Conservation (phyloP, 345 rosid genomes). For the Salix brachista region DNA sequence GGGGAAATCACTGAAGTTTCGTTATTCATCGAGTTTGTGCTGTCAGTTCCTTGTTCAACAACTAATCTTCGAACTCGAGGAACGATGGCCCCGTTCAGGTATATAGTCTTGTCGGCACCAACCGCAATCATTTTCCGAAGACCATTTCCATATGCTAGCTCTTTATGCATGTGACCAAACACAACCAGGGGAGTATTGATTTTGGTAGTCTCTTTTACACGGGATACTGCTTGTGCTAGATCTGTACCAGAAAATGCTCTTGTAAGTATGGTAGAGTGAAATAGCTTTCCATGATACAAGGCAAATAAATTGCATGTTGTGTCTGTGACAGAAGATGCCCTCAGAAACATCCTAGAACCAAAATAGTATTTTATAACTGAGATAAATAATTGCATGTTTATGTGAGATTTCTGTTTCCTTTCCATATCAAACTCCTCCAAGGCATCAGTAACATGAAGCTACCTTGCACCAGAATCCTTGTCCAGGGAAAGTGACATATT, state of each 20-base stretch:
- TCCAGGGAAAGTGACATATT: background rate
- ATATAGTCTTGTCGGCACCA: conserved; percentile 48
- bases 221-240: conserved; percentile 65
- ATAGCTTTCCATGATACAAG: background rate
- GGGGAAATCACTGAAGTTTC: conserved; percentile 10
- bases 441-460: background rate
- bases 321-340: conserved; percentile 40
- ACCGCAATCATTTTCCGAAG: conserved; percentile 60
- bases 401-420: background rate
- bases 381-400: conserved; percentile 3
- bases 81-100: conserved; percentile 76
- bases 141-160: conserved; percentile 59
- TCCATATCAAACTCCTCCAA: background rate
- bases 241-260: conserved; percentile 41
- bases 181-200: conserved; percentile 50
- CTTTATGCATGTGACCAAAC: conserved; percentile 92
- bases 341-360: conserved; percentile 4
- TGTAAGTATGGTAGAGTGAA: conserved; percentile 6
- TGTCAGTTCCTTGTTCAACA: conserved; percentile 11
- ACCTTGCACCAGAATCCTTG: background rate
- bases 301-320: background rate
- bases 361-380: background rate
- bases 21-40: background rate
- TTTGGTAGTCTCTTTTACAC: conserved; percentile 45
- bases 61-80: conserved; percentile 49